These are phyloP conservation scores for Metschnikowia drakensbergensis DNA, from an alignment of 805 yeast genomes.

Conservation along the genomic window DNA sequence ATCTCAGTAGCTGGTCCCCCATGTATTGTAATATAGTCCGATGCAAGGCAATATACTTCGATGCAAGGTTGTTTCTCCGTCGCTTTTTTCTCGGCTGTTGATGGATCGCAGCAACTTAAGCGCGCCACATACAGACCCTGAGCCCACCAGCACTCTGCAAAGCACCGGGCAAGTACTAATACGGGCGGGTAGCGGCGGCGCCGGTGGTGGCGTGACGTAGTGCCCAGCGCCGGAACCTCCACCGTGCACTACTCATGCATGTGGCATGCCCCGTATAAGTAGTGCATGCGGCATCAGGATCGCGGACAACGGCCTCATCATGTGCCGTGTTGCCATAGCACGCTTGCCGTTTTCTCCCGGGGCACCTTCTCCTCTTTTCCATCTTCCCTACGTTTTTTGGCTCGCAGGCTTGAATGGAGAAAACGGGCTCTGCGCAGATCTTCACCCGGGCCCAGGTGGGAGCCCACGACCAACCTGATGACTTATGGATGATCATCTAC, in stretches of 20 bases:
- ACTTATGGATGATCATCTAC: constrained; percentile 80
- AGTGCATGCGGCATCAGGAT: background rate
- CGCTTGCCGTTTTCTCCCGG: too few relatives aligned
- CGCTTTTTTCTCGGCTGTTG: background rate
- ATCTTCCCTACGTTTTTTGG: background rate
- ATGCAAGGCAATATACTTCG: background rate
- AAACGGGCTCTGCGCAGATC: background rate
- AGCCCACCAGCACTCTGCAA: too few relatives aligned
- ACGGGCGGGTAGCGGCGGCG: too few relatives aligned
- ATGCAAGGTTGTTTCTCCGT: background rate
- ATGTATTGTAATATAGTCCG: too few relatives aligned
- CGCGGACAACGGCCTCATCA: background rate
- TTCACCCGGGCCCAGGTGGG: constrained; percentile 49
- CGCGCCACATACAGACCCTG: background rate
- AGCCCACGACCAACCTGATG: constrained; percentile 68
- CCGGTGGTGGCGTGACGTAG: too few relatives aligned
- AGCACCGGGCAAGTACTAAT: too few relatives aligned
- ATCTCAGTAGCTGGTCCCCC: too few relatives aligned
- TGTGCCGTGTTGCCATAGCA: too few relatives aligned
- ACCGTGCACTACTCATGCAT: too few relatives aligned
- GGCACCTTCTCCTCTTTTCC: background rate
- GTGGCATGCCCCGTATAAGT: background rate
- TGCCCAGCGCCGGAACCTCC: too few relatives aligned
- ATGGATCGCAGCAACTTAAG: background rate
- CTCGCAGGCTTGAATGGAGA: constrained; percentile 1